Conservation (phyloP, 768 basidiomycete genomes). For the Tricholoma saponaceum region DNA sequence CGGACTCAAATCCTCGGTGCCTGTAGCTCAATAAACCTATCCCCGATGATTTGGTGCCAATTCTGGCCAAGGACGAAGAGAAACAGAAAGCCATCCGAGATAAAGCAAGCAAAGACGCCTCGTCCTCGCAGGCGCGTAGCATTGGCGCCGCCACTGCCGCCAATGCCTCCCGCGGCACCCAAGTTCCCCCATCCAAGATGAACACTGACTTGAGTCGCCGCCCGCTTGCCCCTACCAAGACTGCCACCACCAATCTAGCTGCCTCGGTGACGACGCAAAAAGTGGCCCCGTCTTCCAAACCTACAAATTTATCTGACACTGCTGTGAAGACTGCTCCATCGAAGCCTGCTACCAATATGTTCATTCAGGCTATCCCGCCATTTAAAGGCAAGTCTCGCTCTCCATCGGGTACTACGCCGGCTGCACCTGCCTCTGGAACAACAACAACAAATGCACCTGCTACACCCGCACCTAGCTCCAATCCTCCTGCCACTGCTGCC, state of each 20-base stretch:
- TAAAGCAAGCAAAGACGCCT: conserved; percentile 67
- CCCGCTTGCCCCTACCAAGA: conserved; percentile 17
- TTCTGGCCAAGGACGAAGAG: conserved; percentile 90
- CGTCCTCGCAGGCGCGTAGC: conserved; percentile 60
- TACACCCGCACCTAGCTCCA: conserved; percentile 7
- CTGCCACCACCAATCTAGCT: conserved; percentile 20
- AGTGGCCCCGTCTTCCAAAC: conserved; percentile 22
- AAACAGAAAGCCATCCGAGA: conserved; percentile 83
- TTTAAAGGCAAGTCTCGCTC: conserved; percentile 65
- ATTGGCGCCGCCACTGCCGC: conserved; percentile 62
- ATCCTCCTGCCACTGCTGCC: conserved; percentile 12
- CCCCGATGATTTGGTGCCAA: conserved; percentile 89
- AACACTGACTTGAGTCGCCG: conserved; percentile 18
- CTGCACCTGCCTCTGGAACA: conserved; percentile 21
- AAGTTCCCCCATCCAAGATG: conserved; percentile 33
- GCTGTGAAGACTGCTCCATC: conserved; percentile 37
- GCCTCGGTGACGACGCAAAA: conserved; percentile 22
- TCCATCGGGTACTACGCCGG: conserved; percentile 20
- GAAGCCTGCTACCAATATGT: conserved; percentile 40
- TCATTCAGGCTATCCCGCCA: conserved; percentile 87
- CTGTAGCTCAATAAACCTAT: conserved; percentile 88
- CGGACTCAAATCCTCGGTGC: neutral
- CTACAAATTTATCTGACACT: conserved; percentile 26
- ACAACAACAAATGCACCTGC: conserved; percentile 21
- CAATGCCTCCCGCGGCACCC: conserved; percentile 40